Percentiles rank a stretch among this genome's conserved stretches.
Conservation (phyloP, 1,284 basidiomycete genomes). For the Moesziomyces sp. region DNA sequence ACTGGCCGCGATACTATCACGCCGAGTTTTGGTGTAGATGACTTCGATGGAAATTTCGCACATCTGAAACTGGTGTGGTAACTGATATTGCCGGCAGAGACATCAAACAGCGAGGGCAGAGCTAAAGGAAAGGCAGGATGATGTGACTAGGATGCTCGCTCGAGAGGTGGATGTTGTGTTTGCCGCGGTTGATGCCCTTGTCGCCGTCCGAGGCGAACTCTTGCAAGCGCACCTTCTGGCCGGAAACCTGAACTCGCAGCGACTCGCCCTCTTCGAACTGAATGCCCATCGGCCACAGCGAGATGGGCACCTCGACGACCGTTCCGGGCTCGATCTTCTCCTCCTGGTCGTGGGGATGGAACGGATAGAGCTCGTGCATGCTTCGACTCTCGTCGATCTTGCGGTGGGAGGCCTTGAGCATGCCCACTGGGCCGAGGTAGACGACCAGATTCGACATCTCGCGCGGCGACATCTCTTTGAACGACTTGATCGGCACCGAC, state of each 20-base stretch:
- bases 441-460: slow-evolving; percentile 2
- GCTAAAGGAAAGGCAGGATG: slow-evolving; percentile 4
- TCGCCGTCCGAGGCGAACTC: slow-evolving; percentile 1
- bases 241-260: slow-evolving; percentile 3
- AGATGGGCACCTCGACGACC: slow-evolving; percentile 3
- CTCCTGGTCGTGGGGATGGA: slow-evolving; percentile 12
- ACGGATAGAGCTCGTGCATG: slow-evolving; percentile 8
- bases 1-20: too few species aligned
- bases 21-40: background rate
- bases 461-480: slow-evolving; percentile 6
- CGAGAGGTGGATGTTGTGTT: slow-evolving; percentile 1
- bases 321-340: slow-evolving; percentile 3
- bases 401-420: slow-evolving; percentile 11
- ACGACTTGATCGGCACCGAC: slow-evolving; percentile 1
- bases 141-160: slow-evolving; percentile 5
- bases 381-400: slow-evolving; percentile 4
- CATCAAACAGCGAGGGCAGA: background rate
- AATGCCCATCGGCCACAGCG: slow-evolving; percentile 8
- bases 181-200: slow-evolving; percentile 9
- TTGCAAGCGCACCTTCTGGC: background rate
- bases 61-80: too few species aligned
- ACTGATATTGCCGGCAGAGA: too few species aligned
- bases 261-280: slow-evolving; percentile 8
- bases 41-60: background rate
- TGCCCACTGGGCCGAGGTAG: slow-evolving; percentile 5